phyloP scores from a whole-genome alignment of 257 asterid genomes.

The Salvia miltiorrhiza region DNA sequence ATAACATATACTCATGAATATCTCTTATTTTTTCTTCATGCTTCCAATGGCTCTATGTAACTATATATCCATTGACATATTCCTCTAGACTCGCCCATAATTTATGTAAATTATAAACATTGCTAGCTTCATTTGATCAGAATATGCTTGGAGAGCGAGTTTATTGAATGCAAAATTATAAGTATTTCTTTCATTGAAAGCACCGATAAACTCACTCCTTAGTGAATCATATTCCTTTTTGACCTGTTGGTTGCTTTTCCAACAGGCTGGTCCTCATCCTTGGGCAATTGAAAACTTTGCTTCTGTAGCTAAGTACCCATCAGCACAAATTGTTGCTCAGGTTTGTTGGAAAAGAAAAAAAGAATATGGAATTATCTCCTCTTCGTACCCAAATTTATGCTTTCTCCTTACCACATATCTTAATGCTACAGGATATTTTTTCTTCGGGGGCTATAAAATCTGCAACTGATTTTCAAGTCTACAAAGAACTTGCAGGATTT shows the following conservation, averaged over 20 bases:
- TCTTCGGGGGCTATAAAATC: conserved; percentile 86
- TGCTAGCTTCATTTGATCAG: neutral
- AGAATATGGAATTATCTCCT: neutral
- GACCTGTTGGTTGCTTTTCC: conserved; percentile 21
- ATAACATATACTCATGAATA: conserved; percentile 7
- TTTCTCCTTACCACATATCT: conserved; percentile 13
- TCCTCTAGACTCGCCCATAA: neutral
- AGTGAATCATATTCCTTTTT: conserved; percentile 9
- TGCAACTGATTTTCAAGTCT: conserved; percentile 94
- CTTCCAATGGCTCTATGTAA: neutral
- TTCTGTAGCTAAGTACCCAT: conserved; percentile 75
- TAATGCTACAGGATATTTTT: conserved; percentile 72
- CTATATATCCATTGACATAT: neutral
- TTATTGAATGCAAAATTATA: neutral
- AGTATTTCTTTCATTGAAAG: neutral
- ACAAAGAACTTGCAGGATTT: conserved; percentile 86
- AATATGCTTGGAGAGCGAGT: conserved; percentile 9
- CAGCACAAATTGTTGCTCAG: conserved; percentile 85
- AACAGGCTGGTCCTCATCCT: conserved; percentile 95
- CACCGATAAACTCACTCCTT: neutral
- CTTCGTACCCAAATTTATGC: conserved; percentile 4
- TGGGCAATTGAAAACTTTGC: conserved; percentile 94
- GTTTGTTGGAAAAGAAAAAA: conserved; percentile 35
- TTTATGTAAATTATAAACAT: neutral
- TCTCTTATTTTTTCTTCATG: neutral